Base-by-base conservation (phyloP, 1,139 yeast species). In the Starmera stellimalicola region DNA sequence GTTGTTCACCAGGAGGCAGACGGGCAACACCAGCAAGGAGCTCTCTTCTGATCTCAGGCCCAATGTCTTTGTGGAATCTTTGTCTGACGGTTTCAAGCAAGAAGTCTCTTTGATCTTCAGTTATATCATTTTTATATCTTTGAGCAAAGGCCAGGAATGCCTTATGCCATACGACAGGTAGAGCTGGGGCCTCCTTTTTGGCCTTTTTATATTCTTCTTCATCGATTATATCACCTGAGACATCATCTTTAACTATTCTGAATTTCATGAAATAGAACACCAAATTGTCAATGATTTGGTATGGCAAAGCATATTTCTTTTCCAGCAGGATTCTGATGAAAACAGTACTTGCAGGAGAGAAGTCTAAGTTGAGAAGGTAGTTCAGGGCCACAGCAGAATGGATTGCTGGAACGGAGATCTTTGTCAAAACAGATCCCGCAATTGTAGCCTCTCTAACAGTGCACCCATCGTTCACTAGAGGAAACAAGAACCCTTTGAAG, bases 131-230 rank as follows among this genome's bases (percentile, higher is more conserved):
- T 60, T 91, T 91, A 58, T 91, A 91, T 44, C 95, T 72, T 63
- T 88, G 96, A 29, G 96, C 94, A 65, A 91, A 93, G 3, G 93
- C 80, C 38, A 91, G 67, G 52, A 91, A 80, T 2, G 96, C 88
- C 56, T 91, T 94, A 55, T 93, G 97, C 97, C 98, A 91, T 29
- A 91, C 91, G 11, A 91, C 84, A 6, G 98, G 97, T 50, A 93
- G 67, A 37, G 73, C 72, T n/a, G 81, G 76, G n/a, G 73, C 64
- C 30, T 62, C 64, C 22, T 55, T 58, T 32, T 55, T 58, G 29
- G 63, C 59, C 28, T 57, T 55, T 18, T 60, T 58, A 26, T 55
- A 59, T 24, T 58, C 61, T 16, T 63, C 59, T 11, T 57, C 63
- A 31, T 57, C 64, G 22, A 52, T 46, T 35, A 52, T 45, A 34